These are phyloP conservation scores for Globisporangium perplexum DNA, from an alignment of 352 stramenopile species.

Conservation along the genomic window DNA sequence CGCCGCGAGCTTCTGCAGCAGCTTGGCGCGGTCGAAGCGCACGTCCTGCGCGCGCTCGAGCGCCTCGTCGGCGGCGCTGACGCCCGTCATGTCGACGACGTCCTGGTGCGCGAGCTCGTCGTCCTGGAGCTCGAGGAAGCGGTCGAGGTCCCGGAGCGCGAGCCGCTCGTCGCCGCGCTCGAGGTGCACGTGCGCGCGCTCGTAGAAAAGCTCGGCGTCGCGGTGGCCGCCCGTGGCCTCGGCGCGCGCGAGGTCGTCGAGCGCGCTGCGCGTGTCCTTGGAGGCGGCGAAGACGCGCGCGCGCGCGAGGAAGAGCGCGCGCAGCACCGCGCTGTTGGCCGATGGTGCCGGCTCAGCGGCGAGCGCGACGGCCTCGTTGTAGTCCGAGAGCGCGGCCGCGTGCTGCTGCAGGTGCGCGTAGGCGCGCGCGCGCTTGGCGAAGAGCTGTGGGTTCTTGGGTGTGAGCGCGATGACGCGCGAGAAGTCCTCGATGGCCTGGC, in stretches of 20 bases:
- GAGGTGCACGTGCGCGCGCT: conserved; percentile 46
- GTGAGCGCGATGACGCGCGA: conserved; percentile 61
- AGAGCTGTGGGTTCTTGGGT: conserved; percentile 58
- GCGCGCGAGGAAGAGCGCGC: conserved; percentile 39
- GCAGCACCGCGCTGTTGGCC: conserved; percentile 23
- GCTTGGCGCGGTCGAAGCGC: conserved; percentile 46
- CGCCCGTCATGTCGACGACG: conserved; percentile 4
- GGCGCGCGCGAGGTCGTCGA: conserved; percentile 47
- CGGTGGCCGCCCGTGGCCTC: conserved; percentile 42
- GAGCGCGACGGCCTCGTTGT: conserved; percentile 46
- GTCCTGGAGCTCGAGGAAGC: conserved; percentile 64
- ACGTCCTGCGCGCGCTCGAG: conserved; percentile 39
- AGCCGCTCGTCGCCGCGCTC: conserved; percentile 38
- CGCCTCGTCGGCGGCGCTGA: conserved; percentile 9
- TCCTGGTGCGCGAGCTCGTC: conserved; percentile 32
- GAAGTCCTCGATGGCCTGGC: conserved; percentile 68
- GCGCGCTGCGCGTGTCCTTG: conserved; percentile 42
- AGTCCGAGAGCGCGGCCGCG: conserved; percentile 54
- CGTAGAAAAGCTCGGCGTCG: conserved; percentile 53
- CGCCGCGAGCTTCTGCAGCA: conserved; percentile 44
- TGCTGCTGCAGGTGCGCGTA: conserved; percentile 50
- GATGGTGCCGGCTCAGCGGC: neutral
- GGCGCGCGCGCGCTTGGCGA: conserved; percentile 56
- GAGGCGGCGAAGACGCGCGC: conserved; percentile 49
- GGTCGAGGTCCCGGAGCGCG: conserved; percentile 53